Evolutionary conservation across 192 early-diverging fungal genomes (phyloP).

Genomic region (Blastocladiella britannica): DNA sequence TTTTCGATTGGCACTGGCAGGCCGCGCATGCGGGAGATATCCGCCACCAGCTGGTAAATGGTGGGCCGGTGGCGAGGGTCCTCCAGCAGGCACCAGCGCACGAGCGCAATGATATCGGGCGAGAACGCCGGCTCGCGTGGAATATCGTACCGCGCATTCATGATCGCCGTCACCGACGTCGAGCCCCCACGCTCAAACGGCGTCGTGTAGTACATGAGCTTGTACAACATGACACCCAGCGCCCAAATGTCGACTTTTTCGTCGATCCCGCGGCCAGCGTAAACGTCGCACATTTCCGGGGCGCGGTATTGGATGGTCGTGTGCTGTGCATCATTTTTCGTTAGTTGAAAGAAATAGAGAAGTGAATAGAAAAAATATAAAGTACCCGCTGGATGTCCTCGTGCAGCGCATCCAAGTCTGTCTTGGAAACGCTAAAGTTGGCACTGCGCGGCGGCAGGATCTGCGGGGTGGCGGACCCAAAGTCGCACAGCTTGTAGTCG

Average conservation of each 20-base stretch:
- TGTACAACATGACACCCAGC: conserved; percentile 82
- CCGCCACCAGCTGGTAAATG: conserved; percentile 54
- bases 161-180: conserved; percentile 62
- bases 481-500: conserved; percentile 80
- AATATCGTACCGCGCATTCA: conserved; percentile 66
- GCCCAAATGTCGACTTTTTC: conserved; percentile 70
- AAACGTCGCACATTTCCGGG: conserved; percentile 88
- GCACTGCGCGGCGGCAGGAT: conserved; percentile 8
- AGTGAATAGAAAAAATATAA: too few species aligned
- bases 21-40: conserved; percentile 38
- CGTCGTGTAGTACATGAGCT: conserved; percentile 69
- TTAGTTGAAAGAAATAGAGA: too few species aligned
- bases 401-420: neutral
- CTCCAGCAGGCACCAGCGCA: conserved; percentile 42
- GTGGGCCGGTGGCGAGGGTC: conserved; percentile 53
- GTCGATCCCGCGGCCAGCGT: conserved; percentile 53
- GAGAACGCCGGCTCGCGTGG: conserved; percentile 54
- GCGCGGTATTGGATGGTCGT: conserved; percentile 91
- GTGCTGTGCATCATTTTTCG: too few species aligned
- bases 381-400: neutral
- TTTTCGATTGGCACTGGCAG: conserved; percentile 41
- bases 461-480: conserved; percentile 65
- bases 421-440: neutral
- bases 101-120: conserved; percentile 24
- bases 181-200: conserved; percentile 82